Evolutionary conservation across 257 asterid species (phyloP).

Genomic region (Avicennia marina): DNA sequence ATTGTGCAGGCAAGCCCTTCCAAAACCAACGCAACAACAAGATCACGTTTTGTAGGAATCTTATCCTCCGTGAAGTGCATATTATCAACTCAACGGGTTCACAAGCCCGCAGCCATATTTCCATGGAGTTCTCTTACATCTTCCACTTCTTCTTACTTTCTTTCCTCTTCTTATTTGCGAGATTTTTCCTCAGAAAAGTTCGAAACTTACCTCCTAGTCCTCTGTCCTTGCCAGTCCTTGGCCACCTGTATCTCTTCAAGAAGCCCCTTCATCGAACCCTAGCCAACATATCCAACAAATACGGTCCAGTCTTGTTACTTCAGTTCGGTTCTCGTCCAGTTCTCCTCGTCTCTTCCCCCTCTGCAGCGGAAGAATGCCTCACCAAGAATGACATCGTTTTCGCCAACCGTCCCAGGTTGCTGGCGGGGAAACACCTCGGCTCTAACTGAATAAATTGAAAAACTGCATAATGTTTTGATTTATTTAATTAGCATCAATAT

Average conservation of each 20-base stretch:
- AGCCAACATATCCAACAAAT: slow-evolving; percentile 30
- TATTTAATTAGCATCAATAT: no score
- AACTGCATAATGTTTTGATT: no score
- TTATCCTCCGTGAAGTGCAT: no score
- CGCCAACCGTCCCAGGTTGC: slow-evolving; percentile 53
- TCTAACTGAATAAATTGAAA: no score
- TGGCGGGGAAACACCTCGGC: slow-evolving; percentile 46
- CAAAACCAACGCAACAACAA: no score
- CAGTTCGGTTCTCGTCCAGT: slow-evolving; percentile 47
- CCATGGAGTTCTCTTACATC: no score
- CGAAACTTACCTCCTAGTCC: slow-evolving; percentile 21
- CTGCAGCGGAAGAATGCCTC: slow-evolving; percentile 52
- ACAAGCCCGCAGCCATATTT: no score
- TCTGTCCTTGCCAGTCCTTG: slow-evolving; percentile 42
- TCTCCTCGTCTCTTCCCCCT: slow-evolving; percentile 58
- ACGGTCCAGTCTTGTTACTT: slow-evolving; percentile 44
- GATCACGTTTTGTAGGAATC: no score
- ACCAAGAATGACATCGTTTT: slow-evolving; percentile 44
- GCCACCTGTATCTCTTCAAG: slow-evolving; percentile 50
- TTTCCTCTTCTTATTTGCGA: no score
- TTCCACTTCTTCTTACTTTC: no score
- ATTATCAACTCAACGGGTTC: no score
- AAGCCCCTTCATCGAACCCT: slow-evolving; percentile 49
- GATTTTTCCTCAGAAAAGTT: background rate
- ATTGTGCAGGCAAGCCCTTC: no score